Base-by-base conservation (phyloP, 495 filamentous ascomycete genomes). In the Recurvomyces mirabilis region DNA sequence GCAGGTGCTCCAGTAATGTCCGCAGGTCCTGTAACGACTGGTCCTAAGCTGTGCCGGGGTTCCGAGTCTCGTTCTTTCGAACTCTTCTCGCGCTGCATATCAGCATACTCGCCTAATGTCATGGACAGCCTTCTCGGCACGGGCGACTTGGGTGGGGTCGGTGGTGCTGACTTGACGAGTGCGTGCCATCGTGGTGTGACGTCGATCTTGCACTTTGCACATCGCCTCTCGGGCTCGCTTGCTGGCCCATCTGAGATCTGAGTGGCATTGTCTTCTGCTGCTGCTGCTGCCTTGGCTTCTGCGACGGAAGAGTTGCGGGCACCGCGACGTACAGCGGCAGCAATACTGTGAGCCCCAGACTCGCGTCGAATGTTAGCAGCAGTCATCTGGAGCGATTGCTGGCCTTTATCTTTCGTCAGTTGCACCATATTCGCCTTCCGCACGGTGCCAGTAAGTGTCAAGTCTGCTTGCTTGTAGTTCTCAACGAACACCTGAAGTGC, bases 381-480 rank as follows among this genome's bases (percentile, higher is more conserved):
- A 17, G 13, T 6, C 9, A 17, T n/a, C 34, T 23, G 11, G 18
- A 38, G 12, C 11, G 22, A 35, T 18, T 46, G 54, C 24, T 43
- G 49, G 4, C 41, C 57, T 39, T 63, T 62, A 29, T 68, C 63
- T 24, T 55, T 51, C 4, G 69, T 68, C 26, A 72, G 66, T 37
- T 78, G 70, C 29, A 79, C 66, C 18, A 79, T 70, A 23, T 74
- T 78, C 17, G 93, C 89, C 58, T 94, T 95, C 17, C 91, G 79
- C 31, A 87, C 81, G 14, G 91, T 94, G 17, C 89, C 89, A 6
- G 87, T 94, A 41, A 94, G 63, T 14, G 82, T 74, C 17, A 89
- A 70, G 53, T 99, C 91, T 15, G 89, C 87, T 60, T 96, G 89
- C 65, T 96, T 99, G 69, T 84, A 94, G 31, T 81, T 87, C 40